Base-by-base conservation (phyloP, 2,329 filamentous ascomycete genomes). In the Verticillium albo-atrum region DNA sequence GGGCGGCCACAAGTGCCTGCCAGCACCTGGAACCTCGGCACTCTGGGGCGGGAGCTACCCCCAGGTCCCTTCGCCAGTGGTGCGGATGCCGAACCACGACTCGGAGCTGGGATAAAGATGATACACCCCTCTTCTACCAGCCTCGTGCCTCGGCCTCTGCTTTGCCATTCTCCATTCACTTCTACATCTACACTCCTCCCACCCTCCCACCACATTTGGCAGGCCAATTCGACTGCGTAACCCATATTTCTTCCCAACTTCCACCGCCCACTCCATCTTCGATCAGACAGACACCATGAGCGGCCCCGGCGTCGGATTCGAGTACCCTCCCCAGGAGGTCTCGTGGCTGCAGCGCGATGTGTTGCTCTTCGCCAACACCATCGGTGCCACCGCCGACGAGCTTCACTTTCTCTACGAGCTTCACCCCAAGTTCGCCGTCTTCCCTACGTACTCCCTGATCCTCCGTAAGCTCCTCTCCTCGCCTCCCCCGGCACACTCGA, bases 381-480 rank as follows among this genome's bases (percentile, higher is more conserved):
- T 97, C 72, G 93, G 93, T 59, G 88, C 83, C 71, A 94, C 86
- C 14, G 82, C 83, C n/a, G 88, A 96, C 67, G 93, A 97, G 80
- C 85, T 97, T 70, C 92, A 97, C 72, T 96, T 94, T 72, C 87
- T 97, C 77, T 97, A 92, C 69, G 93, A 97, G 77, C 84, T 96
- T 57, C 89, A 97, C 72, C 91, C 92, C 53, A 83, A 90, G 60
- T 97, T 97, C 73, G 77, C 89, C 62, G 89, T 91, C 68, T 97
- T 97, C 75, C 93, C 93, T 20, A 96, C 92, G 51, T 96, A 96
- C 74, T 86, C 91, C 23, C 82, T 94, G 65, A 85, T 95, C 68
- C 86, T 96, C 51, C 86, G 88, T 90, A 78, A 69, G 85, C 71
- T 50, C 32, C 34, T 30, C 56, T 20, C 28, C 37, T 37, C n/a